These are phyloP conservation scores for Kalanchoe fedtschenkoi DNA, from an alignment of 164 flowering plant species.

Conservation along the genomic window DNA sequence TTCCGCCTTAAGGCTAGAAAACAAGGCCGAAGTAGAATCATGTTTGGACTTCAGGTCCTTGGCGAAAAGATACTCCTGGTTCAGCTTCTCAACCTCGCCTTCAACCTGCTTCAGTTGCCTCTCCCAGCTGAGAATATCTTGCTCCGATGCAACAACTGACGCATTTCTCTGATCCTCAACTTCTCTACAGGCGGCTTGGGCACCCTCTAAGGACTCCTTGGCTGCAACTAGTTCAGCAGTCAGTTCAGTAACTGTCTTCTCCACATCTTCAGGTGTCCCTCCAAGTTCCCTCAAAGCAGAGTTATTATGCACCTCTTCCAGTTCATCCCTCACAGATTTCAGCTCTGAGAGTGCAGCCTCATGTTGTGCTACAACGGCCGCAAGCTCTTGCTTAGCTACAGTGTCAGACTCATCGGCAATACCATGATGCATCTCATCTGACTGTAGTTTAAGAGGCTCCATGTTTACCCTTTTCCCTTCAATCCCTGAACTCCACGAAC, in stretches of 20 bases:
- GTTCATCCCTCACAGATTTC: not conserved
- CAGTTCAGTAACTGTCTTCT: slow-evolving; percentile 32
- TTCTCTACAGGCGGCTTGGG: slow-evolving; percentile 73
- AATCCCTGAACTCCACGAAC: not conserved
- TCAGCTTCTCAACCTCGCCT: slow-evolving; percentile 54
- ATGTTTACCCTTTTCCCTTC: not conserved
- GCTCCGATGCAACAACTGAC: slow-evolving; percentile 69
- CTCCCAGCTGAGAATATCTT: slow-evolving; percentile 61
- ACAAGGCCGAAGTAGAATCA: slow-evolving; percentile 51
- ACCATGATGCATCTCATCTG: slow-evolving; percentile 33
- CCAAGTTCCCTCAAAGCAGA: too few relatives aligned
- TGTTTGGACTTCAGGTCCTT: slow-evolving; percentile 58
- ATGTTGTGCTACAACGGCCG: not conserved
- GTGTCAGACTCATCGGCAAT: not conserved
- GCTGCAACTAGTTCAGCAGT: slow-evolving; percentile 69
- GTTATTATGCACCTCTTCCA: too few relatives aligned
- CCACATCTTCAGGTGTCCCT: too few relatives aligned
- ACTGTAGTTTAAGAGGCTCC: slow-evolving; percentile 61
- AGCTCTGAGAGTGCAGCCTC: not conserved
- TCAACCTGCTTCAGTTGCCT: slow-evolving; percentile 74
- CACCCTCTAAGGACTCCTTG: slow-evolving; percentile 69
- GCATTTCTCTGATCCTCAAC: slow-evolving; percentile 86
- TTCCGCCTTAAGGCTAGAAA: slow-evolving; percentile 56
- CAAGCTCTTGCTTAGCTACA: not conserved
- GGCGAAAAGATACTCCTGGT: slow-evolving; percentile 33